Conservation (phyloP, 805 yeast genomes). For the Nakazawaea ernobii region DNA sequence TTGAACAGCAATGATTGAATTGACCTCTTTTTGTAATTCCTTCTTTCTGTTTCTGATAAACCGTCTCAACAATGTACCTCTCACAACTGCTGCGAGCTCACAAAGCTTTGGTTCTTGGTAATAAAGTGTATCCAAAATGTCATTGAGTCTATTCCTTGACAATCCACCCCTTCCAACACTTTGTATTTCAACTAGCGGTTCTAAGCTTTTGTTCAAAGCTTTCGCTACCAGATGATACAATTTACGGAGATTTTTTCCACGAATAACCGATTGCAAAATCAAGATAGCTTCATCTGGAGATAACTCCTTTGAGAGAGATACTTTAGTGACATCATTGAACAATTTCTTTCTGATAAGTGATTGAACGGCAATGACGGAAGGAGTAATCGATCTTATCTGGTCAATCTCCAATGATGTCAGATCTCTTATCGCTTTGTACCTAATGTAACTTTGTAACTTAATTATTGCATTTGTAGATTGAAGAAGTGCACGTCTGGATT, state of each 20-base stretch:
- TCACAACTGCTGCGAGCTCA: constrained; percentile 33
- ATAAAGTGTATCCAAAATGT: constrained; percentile 34
- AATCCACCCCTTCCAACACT: constrained; percentile 40
- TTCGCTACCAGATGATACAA: constrained; percentile 5
- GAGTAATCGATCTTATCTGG: constrained; percentile 7
- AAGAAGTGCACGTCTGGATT: constrained; percentile 13
- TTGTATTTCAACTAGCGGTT: constrained; percentile 29
- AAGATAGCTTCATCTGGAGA: constrained; percentile 22
- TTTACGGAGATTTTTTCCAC: constrained; percentile 19
- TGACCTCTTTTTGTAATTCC: constrained; percentile 16
- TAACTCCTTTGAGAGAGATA: constrained; percentile 16
- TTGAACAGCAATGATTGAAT: constrained; percentile 42
- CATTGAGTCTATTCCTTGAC: constrained; percentile 34
- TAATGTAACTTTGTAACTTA: constrained; percentile 34
- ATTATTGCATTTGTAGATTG: constrained; percentile 20
- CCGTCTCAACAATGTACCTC: constrained; percentile 36
- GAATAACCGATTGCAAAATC: constrained; percentile 33
- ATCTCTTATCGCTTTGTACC: constrained; percentile 26
- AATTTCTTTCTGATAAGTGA: constrained; percentile 29
- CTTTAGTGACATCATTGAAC: constrained; percentile 16
- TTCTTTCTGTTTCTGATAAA: constrained; percentile 16
- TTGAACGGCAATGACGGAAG: constrained; percentile 26
- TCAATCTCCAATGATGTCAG: constrained; percentile 11
- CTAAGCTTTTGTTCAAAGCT: constrained; percentile 13
- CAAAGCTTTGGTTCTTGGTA: constrained; percentile 32